phyloP scores from a whole-genome alignment of 768 basidiomycete species.

The Chalciporus chontae region DNA sequence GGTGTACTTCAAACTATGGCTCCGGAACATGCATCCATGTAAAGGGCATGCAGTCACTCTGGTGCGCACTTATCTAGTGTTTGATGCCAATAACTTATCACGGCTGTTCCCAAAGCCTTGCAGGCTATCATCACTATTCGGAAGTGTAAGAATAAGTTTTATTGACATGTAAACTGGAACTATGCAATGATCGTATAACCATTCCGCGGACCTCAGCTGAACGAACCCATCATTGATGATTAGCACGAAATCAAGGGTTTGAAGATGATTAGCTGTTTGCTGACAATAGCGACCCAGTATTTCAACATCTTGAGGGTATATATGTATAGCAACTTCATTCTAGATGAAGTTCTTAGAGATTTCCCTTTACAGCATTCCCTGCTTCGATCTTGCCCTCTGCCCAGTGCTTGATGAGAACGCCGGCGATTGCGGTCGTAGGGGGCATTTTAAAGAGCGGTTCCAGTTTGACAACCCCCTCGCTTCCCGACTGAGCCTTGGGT shows the following conservation, averaged over 20 bases:
- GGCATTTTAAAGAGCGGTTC: conserved; percentile 72
- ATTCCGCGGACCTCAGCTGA: no score
- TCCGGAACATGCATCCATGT: conserved; percentile 24
- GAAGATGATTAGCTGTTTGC: no score
- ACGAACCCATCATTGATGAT: no score
- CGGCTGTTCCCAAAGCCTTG: no score
- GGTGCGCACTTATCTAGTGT: neutral
- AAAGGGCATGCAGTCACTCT: neutral
- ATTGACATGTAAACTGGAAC: neutral
- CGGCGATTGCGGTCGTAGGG: conserved; percentile 73
- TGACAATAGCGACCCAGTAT: neutral
- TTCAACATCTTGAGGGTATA: neutral
- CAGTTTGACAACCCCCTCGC: conserved; percentile 20
- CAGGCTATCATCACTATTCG: neutral
- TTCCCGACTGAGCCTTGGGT: conserved; percentile 14
- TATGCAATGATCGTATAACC: neutral
- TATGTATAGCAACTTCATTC: neutral
- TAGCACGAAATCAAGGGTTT: no score
- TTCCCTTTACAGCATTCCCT: conserved; percentile 41
- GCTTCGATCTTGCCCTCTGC: conserved; percentile 53
- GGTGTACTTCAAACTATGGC: conserved; percentile 33
- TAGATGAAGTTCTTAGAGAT: neutral
- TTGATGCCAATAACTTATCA: neutral
- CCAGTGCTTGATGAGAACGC: conserved; percentile 84
- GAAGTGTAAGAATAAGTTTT: neutral